Conservation (phyloP, 768 basidiomycete species). For the Lyophyllum shimeji region DNA sequence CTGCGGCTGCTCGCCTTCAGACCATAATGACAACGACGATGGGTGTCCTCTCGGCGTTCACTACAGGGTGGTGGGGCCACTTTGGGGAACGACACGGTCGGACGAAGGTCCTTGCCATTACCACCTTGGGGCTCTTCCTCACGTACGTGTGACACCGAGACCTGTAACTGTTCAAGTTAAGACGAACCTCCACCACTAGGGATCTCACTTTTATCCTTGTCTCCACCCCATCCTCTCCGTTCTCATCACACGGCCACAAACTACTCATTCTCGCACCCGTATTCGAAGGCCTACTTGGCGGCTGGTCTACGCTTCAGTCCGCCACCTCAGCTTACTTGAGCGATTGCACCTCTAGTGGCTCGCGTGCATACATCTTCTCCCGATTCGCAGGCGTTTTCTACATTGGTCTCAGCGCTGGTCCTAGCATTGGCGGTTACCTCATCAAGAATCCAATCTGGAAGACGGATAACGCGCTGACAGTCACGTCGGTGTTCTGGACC, state of each 20-base stretch:
- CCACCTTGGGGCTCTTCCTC: conserved; percentile 58
- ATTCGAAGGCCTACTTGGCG: conserved; percentile 82
- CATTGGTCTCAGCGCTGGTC: conserved; percentile 76
- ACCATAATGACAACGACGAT: conserved; percentile 74
- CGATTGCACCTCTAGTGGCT: conserved; percentile 84
- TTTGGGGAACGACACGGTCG: conserved; percentile 80
- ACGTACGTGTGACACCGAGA: conserved; percentile 28
- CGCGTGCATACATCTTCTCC: conserved; percentile 72
- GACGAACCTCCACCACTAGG: conserved; percentile 34
- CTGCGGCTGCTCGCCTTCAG: conserved; percentile 70
- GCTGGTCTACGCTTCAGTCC: conserved; percentile 75
- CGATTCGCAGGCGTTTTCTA: conserved; percentile 77
- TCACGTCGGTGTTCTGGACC: conserved; percentile 50
- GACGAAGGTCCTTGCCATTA: conserved; percentile 71
- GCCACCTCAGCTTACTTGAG: conserved; percentile 81
- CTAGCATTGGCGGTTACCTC: conserved; percentile 64
- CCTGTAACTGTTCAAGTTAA: background rate
- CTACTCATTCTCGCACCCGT: conserved; percentile 78
- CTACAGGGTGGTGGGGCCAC: conserved; percentile 89
- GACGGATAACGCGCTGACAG: conserved; percentile 23
- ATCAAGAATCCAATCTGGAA: conserved; percentile 38
- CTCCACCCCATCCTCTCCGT: conserved; percentile 63
- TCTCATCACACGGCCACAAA: conserved; percentile 69
- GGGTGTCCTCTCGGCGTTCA: conserved; percentile 80
- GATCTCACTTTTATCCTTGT: conserved; percentile 85